These are phyloP conservation scores for Pseudonectria buxi DNA, from an alignment of 2,329 filamentous ascomycete species.

Conservation along the genomic window DNA sequence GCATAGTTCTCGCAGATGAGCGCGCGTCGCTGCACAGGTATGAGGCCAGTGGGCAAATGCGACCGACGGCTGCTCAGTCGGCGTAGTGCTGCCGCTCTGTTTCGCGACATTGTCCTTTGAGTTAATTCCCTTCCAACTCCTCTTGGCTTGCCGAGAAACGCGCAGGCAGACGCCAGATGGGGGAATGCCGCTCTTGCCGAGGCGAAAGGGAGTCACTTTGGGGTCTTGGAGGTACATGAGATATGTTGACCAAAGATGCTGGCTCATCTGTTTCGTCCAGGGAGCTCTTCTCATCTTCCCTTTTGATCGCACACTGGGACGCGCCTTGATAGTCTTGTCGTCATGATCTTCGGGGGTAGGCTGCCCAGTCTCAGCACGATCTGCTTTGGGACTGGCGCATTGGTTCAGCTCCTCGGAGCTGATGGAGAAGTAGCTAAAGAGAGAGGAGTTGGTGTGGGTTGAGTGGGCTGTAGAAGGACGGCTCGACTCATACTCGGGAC, in stretches of 20 bases:
- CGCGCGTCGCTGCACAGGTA: slow-evolving; percentile 54
- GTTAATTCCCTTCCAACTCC: slow-evolving; percentile 59
- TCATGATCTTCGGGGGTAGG: slow-evolving; percentile 23
- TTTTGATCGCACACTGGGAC: slow-evolving; percentile 9
- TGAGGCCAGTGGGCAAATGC: slow-evolving; percentile 58
- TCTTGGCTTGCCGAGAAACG: slow-evolving; percentile 58
- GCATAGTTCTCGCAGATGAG: slow-evolving; percentile 57
- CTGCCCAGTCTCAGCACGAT: slow-evolving; percentile 19
- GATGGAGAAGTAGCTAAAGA: slow-evolving; percentile 51
- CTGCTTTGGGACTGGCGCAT: slow-evolving; percentile 44
- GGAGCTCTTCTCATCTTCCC: slow-evolving; percentile 42
- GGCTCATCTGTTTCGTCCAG: slow-evolving; percentile 60
- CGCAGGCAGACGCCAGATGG: slow-evolving; percentile 58
- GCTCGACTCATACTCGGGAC: slow-evolving; percentile 52
- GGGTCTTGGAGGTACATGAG: slow-evolving; percentile 59
- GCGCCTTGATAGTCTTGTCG: slow-evolving; percentile 25
- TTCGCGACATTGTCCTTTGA: slow-evolving; percentile 24
- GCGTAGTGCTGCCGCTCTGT: slow-evolving; percentile 50
- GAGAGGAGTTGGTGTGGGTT: slow-evolving; percentile 50
- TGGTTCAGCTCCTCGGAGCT: slow-evolving; percentile 48
- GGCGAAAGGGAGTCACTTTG: slow-evolving; percentile 58
- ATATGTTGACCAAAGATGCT: slow-evolving; percentile 61
- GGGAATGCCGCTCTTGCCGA: slow-evolving; percentile 57
- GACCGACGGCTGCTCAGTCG: slow-evolving; percentile 40
- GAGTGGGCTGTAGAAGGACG: slow-evolving; percentile 54